Evolutionary conservation across 345 rosid genomes (phyloP), one percentile per base, ranked within the genome.

Genomic region (Turnera subulata): DNA sequence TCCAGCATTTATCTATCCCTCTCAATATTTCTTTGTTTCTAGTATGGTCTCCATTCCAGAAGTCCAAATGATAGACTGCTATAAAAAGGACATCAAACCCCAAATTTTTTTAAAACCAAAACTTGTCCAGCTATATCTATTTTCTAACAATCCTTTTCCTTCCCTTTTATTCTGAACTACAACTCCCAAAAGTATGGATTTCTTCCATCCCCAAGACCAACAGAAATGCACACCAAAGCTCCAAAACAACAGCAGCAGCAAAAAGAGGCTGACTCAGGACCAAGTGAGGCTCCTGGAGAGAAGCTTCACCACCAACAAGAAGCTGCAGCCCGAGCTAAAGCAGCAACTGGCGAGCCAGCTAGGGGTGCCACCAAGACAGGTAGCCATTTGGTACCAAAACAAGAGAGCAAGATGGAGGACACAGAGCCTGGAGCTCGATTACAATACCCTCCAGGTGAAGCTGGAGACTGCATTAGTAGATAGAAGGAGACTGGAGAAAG

Each of bases 381-480:
- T 92, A 0, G 89, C 98, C 11, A 77, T 92, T 49, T 92, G 98
- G 98, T 92, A 86, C 69, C 98, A 92, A 61, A 89, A 89, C 91
- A 83, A 81, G 80, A 79, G 96, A 25, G 98, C 96, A 2, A 68
- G 96, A 73, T 92, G 89, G 86, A 83, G 71, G 79, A 81, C 98
- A 13, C 93, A 82, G 56, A 78, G 74, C 73, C 71, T 92, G 1
- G 98, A 89, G 68, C 73, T 78, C 23, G 89, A 89, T 53, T 74
- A 70, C 58, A 71, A 58, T 47, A 66, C 78, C 14, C 80, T 84
- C 21, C 83, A 80, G 59, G 66, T 79, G 59, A 72, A 71, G 73
- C 83, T 86, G 4, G 86, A 88, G 55, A 61, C 54, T 14, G 83
- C 78, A 21, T 26, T 83, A 65, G 69, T 69, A 0, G 90, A 84